Conservation (phyloP, 768 basidiomycete species). For the Galerina sulciceps region DNA sequence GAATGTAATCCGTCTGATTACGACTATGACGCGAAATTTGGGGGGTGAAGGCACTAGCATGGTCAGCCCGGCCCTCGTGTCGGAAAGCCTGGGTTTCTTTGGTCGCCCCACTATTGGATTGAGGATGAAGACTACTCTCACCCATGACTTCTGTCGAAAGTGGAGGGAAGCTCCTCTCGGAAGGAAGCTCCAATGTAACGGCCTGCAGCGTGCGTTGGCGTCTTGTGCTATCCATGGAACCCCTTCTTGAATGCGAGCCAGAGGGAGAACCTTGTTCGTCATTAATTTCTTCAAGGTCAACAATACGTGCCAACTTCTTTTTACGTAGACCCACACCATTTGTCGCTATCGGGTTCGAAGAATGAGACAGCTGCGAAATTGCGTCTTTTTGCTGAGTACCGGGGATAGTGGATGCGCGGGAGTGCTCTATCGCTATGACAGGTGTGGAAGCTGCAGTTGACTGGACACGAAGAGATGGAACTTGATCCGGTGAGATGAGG, state of each 20-base stretch:
- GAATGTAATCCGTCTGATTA: constrained; percentile 51
- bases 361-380: not conserved
- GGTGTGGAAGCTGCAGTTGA: constrained; percentile 45
- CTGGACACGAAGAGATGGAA: constrained; percentile 49
- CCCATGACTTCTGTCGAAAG: not conserved
- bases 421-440: constrained; percentile 57
- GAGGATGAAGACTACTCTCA: not conserved
- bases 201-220: constrained; percentile 9
- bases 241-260: constrained; percentile 32
- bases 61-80: not conserved
- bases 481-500: constrained; percentile 57
- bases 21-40: constrained; percentile 48
- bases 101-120: not conserved
- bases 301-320: constrained; percentile 76
- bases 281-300: constrained; percentile 67
- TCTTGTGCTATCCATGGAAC: constrained; percentile 30
- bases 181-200: not conserved
- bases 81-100: not conserved
- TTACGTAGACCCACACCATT: constrained; percentile 47
- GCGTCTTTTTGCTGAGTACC: not conserved
- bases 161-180: too few species aligned
- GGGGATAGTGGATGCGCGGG: constrained; percentile 24
- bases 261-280: constrained; percentile 36
- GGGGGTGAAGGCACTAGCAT: not conserved
- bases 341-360: constrained; percentile 26